Evolutionary conservation across 176 grass and related monocot genomes (phyloP), one percentile per base, ranked within the genome.

Genomic region (Hsuehochloa calcarea): DNA sequence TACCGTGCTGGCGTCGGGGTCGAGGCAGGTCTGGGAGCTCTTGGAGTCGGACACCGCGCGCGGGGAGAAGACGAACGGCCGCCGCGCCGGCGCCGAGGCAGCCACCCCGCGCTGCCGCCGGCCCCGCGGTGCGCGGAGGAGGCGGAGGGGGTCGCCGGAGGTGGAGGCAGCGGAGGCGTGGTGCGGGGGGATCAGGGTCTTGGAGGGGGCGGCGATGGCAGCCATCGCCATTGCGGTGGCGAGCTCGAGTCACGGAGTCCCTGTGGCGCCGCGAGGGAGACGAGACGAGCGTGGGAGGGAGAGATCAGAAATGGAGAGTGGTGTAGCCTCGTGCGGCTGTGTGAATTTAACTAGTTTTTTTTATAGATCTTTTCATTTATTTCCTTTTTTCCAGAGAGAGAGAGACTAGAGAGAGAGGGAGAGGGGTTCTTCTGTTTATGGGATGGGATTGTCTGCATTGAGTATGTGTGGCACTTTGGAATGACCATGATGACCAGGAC

Each of bases 1-100:
- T 85, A 99, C 96, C 83, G 87, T 89, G 83, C 93, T 99, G 43
- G 93, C 96, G 74, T 99, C 96, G 61, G 96, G 96, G 84, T 99
- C 96, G 16, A 99, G 91, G 74, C 96, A 99, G 26, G 96, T 99
- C 90, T 99, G 93, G 3, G 96, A 92, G 81, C 88, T 92, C 38
- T 84, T 92, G 43, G 96, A 95, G 58, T 99, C 96, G 7, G 96
- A 99, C 31, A 99, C 96, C 4, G 91, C 93, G 60, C 83, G 82
- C 31, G 93, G 85, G 49, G 93, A 84, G 79, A 96, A 89, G 14
- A 94, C 59, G 79, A 92, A 84, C 34, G 90, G 90, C 67, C 74
- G 77, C 20, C 50, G 34, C 64, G 52, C 68, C 19, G 41, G 10
- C 55, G 83, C n/a, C 29, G 49, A 20, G 11, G 55, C 22, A 27